Percentiles rank a stretch among this genome's conserved stretches.
These are phyloP conservation scores for Dendrocalamus sinicus DNA, from an alignment of 176 grass and related monocot genomes.

Conservation along the genomic window DNA sequence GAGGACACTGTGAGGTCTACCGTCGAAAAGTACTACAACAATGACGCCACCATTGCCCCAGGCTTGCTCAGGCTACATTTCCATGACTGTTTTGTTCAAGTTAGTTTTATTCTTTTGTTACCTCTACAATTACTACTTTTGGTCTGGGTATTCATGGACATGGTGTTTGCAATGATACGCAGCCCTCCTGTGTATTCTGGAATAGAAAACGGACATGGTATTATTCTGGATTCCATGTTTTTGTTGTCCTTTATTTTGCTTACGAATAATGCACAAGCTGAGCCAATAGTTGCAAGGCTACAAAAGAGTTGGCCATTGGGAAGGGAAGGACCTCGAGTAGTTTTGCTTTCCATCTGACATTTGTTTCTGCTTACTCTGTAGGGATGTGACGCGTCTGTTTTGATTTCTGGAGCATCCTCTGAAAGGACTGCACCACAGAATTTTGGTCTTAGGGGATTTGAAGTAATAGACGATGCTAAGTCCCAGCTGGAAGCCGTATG, in stretches of 20 bases:
- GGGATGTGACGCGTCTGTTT: constrained; percentile 78
- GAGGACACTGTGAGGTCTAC: constrained; percentile 74
- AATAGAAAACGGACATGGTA: not conserved
- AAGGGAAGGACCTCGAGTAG: not conserved
- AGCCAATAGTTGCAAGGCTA: not conserved
- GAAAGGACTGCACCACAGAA: constrained; percentile 73
- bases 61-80: constrained; percentile 83
- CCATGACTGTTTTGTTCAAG: constrained; percentile 92
- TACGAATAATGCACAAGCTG: not conserved
- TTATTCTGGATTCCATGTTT: not conserved
- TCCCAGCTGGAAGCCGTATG: constrained; percentile 69
- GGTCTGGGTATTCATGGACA: not conserved
- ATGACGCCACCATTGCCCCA: constrained; percentile 63
- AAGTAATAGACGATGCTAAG: constrained; percentile 80
- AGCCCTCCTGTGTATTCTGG: too few relatives aligned
- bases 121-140: not conserved
- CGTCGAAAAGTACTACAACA: constrained; percentile 68
- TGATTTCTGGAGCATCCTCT: constrained; percentile 67
- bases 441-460: constrained; percentile 68
- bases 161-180: too few relatives aligned
- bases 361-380: constrained; percentile 26
- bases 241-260: not conserved
- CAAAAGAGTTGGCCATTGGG: not conserved
- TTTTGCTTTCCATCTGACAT: not conserved
- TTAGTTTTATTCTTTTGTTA: not conserved